These are phyloP conservation scores for Arxiozyma heterogenica DNA, from an alignment of 1,139 yeast genomes.

Conservation along the genomic window DNA sequence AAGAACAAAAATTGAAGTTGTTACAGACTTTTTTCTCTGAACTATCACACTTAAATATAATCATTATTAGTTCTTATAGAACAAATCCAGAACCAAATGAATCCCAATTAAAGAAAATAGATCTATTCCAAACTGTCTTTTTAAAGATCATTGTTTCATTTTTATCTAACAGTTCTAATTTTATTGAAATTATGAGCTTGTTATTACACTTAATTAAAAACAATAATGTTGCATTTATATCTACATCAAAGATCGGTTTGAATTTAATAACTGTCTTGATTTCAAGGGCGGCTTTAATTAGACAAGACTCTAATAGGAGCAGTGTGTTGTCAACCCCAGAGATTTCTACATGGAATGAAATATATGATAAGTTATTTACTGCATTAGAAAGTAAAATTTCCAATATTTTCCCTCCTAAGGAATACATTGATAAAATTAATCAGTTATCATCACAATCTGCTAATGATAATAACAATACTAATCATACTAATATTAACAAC, in stretches of 20 bases:
- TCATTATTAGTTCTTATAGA: conserved; percentile 69
- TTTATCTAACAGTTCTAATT: conserved; percentile 66
- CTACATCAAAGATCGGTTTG: conserved; percentile 80
- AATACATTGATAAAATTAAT: conserved; percentile 20
- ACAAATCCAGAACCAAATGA: conserved; percentile 48
- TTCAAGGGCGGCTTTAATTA: conserved; percentile 85
- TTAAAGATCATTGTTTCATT: conserved; percentile 80
- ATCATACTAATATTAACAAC: too few relatives aligned
- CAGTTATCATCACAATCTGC: background rate
- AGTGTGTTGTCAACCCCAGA: conserved; percentile 41
- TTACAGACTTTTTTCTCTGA: conserved; percentile 76
- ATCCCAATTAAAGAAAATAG: conserved; percentile 53
- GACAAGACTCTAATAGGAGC: conserved; percentile 63
- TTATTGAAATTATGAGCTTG: conserved; percentile 75
- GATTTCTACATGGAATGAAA: conserved; percentile 61
- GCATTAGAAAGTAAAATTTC: conserved; percentile 71
- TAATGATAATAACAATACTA: conserved; percentile 1
- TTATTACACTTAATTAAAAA: conserved; percentile 65
- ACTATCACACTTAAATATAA: conserved; percentile 70
- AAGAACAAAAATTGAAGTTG: conserved; percentile 71
- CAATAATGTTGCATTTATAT: conserved; percentile 61
- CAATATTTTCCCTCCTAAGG: conserved; percentile 71
- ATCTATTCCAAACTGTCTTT: conserved; percentile 71
- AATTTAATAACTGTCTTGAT: conserved; percentile 79
- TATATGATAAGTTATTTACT: conserved; percentile 76